Percentiles rank a stretch among this genome's conserved stretches.
Conservation (phyloP, 1,284 basidiomycete genomes). For the Ustilago shanxiensis region DNA sequence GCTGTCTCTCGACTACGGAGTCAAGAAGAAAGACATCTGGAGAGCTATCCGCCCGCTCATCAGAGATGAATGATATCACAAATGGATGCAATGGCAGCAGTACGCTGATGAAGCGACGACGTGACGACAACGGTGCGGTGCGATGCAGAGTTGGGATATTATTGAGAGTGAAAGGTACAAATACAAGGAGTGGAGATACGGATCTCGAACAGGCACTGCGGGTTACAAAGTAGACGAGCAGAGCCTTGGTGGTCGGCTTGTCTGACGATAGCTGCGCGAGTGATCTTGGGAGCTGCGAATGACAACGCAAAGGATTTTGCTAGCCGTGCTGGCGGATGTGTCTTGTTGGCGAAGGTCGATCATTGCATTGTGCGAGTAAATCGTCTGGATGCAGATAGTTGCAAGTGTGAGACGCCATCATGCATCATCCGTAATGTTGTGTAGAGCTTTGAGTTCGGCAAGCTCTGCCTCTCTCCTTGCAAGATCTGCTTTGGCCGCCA, state of each 20-base stretch:
- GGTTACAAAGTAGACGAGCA: background rate
- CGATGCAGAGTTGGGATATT: background rate
- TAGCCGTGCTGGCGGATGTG: background rate
- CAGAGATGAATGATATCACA: too few relatives aligned
- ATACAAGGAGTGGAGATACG: constrained; percentile 13
- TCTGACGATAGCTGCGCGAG: background rate
- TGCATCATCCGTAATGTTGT: constrained; percentile 68
- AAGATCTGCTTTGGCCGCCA: constrained; percentile 88
- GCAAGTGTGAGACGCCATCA: background rate
- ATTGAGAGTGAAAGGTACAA: constrained; percentile 17
- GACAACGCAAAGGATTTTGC: background rate
- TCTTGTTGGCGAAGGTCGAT: background rate
- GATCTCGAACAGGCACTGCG: background rate
- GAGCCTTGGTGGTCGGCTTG: background rate
- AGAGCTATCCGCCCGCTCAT: too few relatives aligned
- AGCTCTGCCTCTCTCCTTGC: constrained; percentile 92
- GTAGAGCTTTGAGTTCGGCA: constrained; percentile 85
- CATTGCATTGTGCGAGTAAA: background rate
- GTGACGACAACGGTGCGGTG: too few relatives aligned
- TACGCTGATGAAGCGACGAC: too few relatives aligned
- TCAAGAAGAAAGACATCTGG: background rate
- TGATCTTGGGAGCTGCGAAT: background rate
- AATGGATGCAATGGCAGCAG: too few relatives aligned
- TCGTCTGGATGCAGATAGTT: background rate
- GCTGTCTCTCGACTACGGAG: background rate